phyloP scores from a whole-genome alignment of 1,139 yeast species.

The Saccharomyces hybrid region DNA sequence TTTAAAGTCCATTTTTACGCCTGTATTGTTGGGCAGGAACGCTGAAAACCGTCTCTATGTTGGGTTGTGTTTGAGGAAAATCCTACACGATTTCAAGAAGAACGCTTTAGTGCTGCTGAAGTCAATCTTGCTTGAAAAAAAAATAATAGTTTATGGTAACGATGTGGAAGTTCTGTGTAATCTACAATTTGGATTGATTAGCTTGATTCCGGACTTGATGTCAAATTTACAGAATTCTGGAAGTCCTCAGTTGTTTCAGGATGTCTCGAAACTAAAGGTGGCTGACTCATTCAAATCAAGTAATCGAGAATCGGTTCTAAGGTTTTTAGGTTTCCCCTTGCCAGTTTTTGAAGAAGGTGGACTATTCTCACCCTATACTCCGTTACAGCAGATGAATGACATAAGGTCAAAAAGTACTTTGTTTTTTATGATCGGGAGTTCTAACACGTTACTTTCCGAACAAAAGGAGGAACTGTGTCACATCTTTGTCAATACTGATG shows the following conservation, averaged over 20 bases:
- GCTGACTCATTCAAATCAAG: conserved; percentile 71
- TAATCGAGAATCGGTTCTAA: conserved; percentile 65
- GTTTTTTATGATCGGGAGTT: conserved; percentile 77
- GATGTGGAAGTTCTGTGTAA: conserved; percentile 75
- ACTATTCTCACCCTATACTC: conserved; percentile 85
- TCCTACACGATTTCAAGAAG: conserved; percentile 51
- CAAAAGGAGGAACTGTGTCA: conserved; percentile 54
- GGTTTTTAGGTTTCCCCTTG: conserved; percentile 82
- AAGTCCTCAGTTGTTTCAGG: conserved; percentile 60
- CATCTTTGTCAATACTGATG: conserved; percentile 48
- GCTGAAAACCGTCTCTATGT: conserved; percentile 57
- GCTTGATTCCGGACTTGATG: conserved; percentile 70
- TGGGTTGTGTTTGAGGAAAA: conserved; percentile 64
- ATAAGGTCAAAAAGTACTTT: conserved; percentile 49
- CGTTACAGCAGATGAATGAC: conserved; percentile 82
- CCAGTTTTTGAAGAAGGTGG: conserved; percentile 82
- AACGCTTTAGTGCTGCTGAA: conserved; percentile 66
- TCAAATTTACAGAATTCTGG: conserved; percentile 71
- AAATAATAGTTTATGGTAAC: conserved; percentile 64
- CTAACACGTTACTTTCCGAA: conserved; percentile 70
- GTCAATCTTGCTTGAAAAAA: conserved; percentile 67
- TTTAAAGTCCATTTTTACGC: conserved; percentile 44
- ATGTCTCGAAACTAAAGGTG: conserved; percentile 44
- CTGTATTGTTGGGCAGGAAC: conserved; percentile 48
- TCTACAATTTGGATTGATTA: conserved; percentile 52